phyloP scores from a whole-genome alignment of 1,284 basidiomycete species.

The Peniophora sp. region DNA sequence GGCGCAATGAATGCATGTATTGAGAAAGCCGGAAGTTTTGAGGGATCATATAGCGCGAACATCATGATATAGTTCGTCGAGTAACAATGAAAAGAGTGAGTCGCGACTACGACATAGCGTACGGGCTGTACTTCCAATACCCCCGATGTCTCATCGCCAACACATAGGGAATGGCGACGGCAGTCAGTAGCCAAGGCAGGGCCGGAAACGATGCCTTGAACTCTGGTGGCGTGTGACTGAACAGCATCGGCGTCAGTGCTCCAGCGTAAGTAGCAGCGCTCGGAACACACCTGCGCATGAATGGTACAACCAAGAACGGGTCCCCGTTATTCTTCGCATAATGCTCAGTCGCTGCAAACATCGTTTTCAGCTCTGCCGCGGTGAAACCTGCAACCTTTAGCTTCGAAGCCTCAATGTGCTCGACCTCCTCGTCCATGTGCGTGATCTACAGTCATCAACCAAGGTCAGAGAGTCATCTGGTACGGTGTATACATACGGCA shows the following conservation, averaged over 20 bases:
- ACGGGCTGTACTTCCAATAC: constrained; percentile 33
- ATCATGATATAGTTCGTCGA: too few relatives aligned
- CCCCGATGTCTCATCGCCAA: constrained; percentile 25
- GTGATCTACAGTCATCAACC: constrained; percentile 15
- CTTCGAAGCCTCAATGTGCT: constrained; percentile 22
- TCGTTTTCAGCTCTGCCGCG: constrained; percentile 18
- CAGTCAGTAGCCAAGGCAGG: constrained; percentile 29
- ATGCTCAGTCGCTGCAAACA: constrained; percentile 20
- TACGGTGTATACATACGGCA: neutral
- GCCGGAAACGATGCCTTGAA: constrained; percentile 26
- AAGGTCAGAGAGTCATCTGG: neutral
- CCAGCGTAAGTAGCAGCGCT: neutral
- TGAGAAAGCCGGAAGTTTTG: too few relatives aligned
- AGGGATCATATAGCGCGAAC: too few relatives aligned
- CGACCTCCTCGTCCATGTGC: constrained; percentile 28
- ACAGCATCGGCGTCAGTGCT: neutral
- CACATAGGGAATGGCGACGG: constrained; percentile 25
- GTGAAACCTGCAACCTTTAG: constrained; percentile 20
- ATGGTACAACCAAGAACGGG: constrained; percentile 25
- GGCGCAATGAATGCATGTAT: too few relatives aligned
- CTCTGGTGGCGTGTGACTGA: constrained; percentile 27
- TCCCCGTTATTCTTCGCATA: constrained; percentile 23
- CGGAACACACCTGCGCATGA: constrained; percentile 24
- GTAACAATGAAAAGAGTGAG: too few relatives aligned
- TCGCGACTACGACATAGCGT: constrained; percentile 15